Evolutionary conservation across 139 green algal genomes (phyloP).

Genomic region (Eudorina sp.): DNA sequence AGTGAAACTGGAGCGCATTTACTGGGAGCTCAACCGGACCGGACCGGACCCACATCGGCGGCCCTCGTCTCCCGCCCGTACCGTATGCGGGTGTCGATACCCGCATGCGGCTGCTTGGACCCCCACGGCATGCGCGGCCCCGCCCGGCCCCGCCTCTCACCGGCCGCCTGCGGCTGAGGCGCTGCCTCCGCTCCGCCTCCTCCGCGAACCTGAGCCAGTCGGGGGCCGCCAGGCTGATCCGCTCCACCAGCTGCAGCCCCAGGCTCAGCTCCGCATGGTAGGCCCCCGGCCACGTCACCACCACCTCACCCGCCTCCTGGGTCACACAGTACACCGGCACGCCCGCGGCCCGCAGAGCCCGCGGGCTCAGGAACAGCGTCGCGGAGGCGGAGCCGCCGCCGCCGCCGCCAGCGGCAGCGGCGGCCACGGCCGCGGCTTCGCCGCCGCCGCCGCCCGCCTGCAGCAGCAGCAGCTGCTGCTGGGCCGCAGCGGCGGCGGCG

Average conservation of each 20-base stretch:
- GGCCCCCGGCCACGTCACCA: conserved; percentile 87
- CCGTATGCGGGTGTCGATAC: too few species aligned
- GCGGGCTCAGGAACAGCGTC: conserved; percentile 78
- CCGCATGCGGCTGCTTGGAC: too few species aligned
- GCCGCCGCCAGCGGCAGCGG: not conserved
- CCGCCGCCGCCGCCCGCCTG: not conserved
- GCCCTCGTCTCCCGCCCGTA: too few species aligned
- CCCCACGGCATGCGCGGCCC: too few species aligned
- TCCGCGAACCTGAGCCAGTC: conserved; percentile 86
- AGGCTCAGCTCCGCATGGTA: conserved; percentile 83
- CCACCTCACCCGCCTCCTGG: conserved; percentile 80
- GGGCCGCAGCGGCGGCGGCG: conserved; percentile 52
- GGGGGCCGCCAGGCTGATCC: conserved; percentile 83
- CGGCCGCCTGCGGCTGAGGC: conserved; percentile 61
- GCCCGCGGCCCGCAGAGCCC: conserved; percentile 60
- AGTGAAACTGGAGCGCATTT: too few species aligned
- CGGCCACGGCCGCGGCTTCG: conserved; percentile 76
- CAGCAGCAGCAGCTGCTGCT: conserved; percentile 70
- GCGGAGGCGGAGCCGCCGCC: not conserved
- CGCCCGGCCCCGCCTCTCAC: not conserved
- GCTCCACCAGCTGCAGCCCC: conserved; percentile 86
- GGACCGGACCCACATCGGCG: too few species aligned
- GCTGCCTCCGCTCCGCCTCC: conserved; percentile 60
- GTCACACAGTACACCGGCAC: conserved; percentile 70
- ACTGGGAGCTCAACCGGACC: too few species aligned